phyloP scores from a whole-genome alignment of 148 eudicot genomes.

The Pouteria glomerata region DNA sequence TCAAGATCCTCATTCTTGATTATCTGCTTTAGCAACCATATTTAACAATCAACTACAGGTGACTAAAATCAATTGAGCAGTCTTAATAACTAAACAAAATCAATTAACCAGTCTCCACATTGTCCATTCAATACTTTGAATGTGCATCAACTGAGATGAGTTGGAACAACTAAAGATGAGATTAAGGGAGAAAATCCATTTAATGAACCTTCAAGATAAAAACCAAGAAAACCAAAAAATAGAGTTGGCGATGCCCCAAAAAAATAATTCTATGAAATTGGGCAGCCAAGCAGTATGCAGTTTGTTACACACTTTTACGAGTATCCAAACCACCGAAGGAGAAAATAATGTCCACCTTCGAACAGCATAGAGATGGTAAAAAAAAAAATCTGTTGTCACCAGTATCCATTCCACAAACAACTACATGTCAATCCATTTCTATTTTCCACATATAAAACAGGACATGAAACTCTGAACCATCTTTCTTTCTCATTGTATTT shows the following conservation, averaged over 20 bases:
- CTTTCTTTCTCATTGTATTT: not conserved
- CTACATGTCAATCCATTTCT: not conserved
- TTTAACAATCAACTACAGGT: slow-evolving; percentile 5
- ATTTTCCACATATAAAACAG: not conserved
- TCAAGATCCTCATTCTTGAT: slow-evolving; percentile 66
- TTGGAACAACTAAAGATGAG: not conserved
- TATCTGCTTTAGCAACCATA: slow-evolving; percentile 33
- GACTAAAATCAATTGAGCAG: not conserved
- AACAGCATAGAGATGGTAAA: not conserved
- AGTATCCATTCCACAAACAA: not conserved
- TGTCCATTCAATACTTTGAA: not conserved
- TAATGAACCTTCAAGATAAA: not conserved
- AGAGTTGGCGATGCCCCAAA: not conserved
- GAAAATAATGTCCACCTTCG: not conserved
- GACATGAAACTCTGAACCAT: not conserved
- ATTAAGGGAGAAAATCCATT: not conserved
- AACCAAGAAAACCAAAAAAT: not conserved
- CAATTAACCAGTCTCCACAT: slow-evolving; percentile 2
- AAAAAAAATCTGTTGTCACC: not conserved
- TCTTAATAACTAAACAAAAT: not conserved
- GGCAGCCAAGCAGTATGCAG: not conserved
- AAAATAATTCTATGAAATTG: not conserved
- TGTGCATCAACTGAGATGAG: not conserved
- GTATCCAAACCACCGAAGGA: not conserved
- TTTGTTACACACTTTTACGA: not conserved